Conservation (phyloP, 192 early-diverging fungal genomes). For the Phlyctochytrium planicorne region DNA sequence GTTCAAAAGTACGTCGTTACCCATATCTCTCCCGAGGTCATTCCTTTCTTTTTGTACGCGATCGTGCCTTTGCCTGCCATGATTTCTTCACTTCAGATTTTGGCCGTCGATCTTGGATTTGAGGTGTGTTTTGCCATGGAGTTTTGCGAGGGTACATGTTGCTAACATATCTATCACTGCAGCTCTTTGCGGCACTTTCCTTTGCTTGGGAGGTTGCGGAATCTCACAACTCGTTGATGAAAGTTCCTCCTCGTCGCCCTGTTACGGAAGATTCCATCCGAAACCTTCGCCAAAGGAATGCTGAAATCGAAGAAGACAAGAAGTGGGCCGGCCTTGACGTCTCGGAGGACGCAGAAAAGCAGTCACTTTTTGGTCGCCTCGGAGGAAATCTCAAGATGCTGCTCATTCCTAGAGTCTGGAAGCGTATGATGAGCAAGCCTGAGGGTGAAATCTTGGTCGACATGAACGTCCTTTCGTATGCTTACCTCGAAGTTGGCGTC, state of each 20-base stretch:
- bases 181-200: constrained; percentile 73
- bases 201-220: constrained; percentile 94
- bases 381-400: constrained; percentile 9
- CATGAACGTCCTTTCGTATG: constrained; percentile 72
- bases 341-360: neutral
- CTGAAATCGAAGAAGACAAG: neutral
- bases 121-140: constrained; percentile 56
- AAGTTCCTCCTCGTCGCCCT: constrained; percentile 83
- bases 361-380: neutral
- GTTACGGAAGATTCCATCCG: constrained; percentile 75
- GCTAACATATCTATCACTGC: neutral
- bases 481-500: constrained; percentile 83
- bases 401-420: constrained; percentile 25
- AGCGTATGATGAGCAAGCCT: constrained; percentile 51
- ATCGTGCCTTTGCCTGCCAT: constrained; percentile 83
- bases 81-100: constrained; percentile 78
- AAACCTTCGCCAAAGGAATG: constrained; percentile 19
- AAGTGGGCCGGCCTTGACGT: neutral
- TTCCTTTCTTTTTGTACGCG: constrained; percentile 70
- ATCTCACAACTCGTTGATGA: constrained; percentile 75
- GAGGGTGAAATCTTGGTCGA: constrained; percentile 92
- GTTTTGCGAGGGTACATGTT: too few species aligned
- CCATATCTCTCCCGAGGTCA: constrained; percentile 83
- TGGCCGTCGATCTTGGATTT: constrained; percentile 93
- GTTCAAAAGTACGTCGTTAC: constrained; percentile 88